Conservation (phyloP, 2,329 filamentous ascomycete species). For the Fusarium oxysporum region DNA sequence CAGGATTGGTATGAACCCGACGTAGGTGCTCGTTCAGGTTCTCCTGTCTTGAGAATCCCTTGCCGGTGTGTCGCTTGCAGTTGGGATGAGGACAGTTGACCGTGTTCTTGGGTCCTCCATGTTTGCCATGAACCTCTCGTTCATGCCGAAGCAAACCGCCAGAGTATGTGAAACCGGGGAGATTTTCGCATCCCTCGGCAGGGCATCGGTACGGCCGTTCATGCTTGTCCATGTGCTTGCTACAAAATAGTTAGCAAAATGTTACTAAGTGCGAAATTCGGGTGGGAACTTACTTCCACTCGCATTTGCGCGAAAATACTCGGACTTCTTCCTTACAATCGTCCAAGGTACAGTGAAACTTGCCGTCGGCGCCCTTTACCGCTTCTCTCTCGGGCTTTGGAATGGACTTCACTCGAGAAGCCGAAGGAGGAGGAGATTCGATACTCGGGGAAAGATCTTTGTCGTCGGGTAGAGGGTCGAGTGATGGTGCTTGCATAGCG, state of each 20-base stretch:
- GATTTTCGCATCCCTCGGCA: conserved; percentile 86
- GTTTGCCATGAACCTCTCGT: conserved; percentile 91
- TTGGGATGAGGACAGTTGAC: conserved; percentile 87
- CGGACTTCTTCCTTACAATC: conserved; percentile 74
- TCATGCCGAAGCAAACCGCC: conserved; percentile 91
- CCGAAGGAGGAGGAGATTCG: conserved; percentile 49
- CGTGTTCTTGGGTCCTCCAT: conserved; percentile 87
- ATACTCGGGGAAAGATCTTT: conserved; percentile 51
- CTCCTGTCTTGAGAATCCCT: conserved; percentile 92
- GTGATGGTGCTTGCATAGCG: conserved; percentile 47
- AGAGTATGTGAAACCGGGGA: conserved; percentile 94
- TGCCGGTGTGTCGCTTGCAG: conserved; percentile 89
- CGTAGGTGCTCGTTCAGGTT: conserved; percentile 94
- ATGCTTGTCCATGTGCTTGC: conserved; percentile 99
- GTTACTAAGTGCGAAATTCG: neutral
- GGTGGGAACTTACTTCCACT: conserved; percentile 85
- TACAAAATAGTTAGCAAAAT: conserved; percentile 53
- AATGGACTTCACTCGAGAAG: conserved; percentile 63
- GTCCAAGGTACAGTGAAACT: conserved; percentile 78
- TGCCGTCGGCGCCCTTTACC: conserved; percentile 75
- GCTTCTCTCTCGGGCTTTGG: conserved; percentile 69
- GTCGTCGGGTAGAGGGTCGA: conserved; percentile 50
- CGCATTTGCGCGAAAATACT: conserved; percentile 84
- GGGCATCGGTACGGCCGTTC: conserved; percentile 91
- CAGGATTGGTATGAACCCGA: conserved; percentile 78